Evolutionary conservation across 1,139 yeast species (phyloP).

Genomic region (Debaryomycetaceae sp.): DNA sequence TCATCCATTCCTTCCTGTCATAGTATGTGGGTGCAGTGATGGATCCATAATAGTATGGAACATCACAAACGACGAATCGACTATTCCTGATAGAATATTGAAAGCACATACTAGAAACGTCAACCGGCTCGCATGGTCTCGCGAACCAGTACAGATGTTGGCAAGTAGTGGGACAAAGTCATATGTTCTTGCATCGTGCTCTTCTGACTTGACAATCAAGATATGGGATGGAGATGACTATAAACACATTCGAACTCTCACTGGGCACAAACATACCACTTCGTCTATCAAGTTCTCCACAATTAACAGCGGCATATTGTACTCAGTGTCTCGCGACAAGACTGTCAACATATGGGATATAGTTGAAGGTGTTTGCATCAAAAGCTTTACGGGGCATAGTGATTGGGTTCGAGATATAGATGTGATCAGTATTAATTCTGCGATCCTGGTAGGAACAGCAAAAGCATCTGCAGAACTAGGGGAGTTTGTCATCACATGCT

Average conservation of each 20-base stretch:
- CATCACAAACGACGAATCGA: conserved; percentile 48
- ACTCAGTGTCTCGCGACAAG: conserved; percentile 76
- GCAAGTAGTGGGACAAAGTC: conserved; percentile 6
- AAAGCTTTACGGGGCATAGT: conserved; percentile 71
- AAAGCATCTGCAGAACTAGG: conserved; percentile 25
- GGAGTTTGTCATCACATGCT: conserved; percentile 67
- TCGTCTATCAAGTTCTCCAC: conserved; percentile 57
- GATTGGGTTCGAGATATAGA: conserved; percentile 84
- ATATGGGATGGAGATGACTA: conserved; percentile 62
- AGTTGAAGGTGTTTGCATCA: conserved; percentile 61
- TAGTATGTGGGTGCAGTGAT: conserved; percentile 70
- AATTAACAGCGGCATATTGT: conserved; percentile 39
- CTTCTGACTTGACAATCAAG: conserved; percentile 71
- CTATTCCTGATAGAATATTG: conserved; percentile 62
- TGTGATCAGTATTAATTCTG: conserved; percentile 20
- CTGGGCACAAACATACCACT: conserved; percentile 91
- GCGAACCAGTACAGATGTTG: conserved; percentile 26
- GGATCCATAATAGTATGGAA: conserved; percentile 80
- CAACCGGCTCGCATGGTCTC: conserved; percentile 56
- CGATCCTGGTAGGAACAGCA: conserved; percentile 9
- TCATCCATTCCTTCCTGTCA: conserved; percentile 68
- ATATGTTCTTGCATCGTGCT: conserved; percentile 53
- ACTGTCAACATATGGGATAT: conserved; percentile 78
- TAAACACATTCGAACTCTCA: conserved; percentile 58
- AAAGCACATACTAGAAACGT: conserved; percentile 78